Conservation (phyloP, 2,329 filamentous ascomycete species). For the Didymella arachidicola region DNA sequence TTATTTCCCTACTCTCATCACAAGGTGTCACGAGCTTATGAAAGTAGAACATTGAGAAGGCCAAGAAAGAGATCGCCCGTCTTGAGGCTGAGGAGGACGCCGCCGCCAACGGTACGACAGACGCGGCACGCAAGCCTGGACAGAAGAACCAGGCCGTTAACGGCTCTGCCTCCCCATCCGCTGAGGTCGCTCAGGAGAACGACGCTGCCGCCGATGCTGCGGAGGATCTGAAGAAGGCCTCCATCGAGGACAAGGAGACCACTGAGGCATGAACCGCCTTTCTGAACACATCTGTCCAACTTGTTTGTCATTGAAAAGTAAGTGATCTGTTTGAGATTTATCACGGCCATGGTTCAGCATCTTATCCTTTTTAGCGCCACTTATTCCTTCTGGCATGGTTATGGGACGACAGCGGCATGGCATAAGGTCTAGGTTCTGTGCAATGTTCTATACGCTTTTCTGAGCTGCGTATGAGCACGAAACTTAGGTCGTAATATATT, state of each 20-base stretch:
- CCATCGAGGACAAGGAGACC: slow-evolving; percentile 61
- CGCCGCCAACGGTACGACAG: slow-evolving; percentile 62
- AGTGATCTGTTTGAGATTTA: slow-evolving; percentile 30
- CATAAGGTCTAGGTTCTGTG: slow-evolving; percentile 27
- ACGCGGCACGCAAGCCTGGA: slow-evolving; percentile 62
- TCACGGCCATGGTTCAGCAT: slow-evolving; percentile 30
- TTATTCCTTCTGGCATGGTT: slow-evolving; percentile 31
- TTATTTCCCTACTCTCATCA: slow-evolving; percentile 21
- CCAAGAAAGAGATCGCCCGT: slow-evolving; percentile 91
- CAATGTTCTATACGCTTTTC: slow-evolving; percentile 26
- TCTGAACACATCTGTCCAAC: slow-evolving; percentile 4
- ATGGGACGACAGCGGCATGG: slow-evolving; percentile 32
- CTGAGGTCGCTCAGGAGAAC: slow-evolving; percentile 64
- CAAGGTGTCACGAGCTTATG: background rate
- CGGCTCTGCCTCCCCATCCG: slow-evolving; percentile 59
- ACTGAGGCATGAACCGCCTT: slow-evolving; percentile 34
- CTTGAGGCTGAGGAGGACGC: slow-evolving; percentile 76
- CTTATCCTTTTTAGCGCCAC: slow-evolving; percentile 25
- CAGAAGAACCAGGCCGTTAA: slow-evolving; percentile 62
- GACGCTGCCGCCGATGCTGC: slow-evolving; percentile 66
- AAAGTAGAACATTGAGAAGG: slow-evolving; percentile 89
- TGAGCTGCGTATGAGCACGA: slow-evolving; percentile 26
- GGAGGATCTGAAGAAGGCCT: slow-evolving; percentile 67
- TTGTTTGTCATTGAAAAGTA: slow-evolving; percentile 23
- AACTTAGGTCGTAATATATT: slow-evolving; percentile 35